phyloP scores from a whole-genome alignment of 2,329 filamentous ascomycete genomes.

The Calonectria pseudoreteaudii region DNA sequence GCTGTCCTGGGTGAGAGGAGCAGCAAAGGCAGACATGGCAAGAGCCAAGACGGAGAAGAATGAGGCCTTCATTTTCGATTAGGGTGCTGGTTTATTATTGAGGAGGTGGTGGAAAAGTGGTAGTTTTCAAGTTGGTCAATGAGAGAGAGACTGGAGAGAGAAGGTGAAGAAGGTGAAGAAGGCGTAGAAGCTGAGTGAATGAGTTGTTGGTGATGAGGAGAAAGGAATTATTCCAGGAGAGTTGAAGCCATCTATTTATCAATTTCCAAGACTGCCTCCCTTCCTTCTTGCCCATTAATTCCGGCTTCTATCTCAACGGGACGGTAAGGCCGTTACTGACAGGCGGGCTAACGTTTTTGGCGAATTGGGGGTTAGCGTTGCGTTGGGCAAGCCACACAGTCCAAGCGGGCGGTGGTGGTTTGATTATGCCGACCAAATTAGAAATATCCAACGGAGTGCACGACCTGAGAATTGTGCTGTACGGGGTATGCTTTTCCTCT shows the following conservation, averaged over 20 bases:
- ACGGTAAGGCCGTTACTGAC: background rate
- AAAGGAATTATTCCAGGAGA: too few relatives aligned
- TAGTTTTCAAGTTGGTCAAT: background rate
- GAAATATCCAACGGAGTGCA: background rate
- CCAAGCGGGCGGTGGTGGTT: background rate
- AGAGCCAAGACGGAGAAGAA: constrained; percentile 34
- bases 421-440: background rate
- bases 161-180: background rate
- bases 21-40: constrained; percentile 31
- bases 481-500: background rate
- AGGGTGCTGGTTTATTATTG: background rate
- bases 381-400: background rate
- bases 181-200: background rate
- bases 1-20: constrained; percentile 20
- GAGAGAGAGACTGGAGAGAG: background rate
- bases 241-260: background rate
- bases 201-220: background rate
- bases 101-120: background rate
- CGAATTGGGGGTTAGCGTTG: background rate
- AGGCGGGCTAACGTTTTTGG: constrained; percentile 2
- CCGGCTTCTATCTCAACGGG: background rate
- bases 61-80: constrained; percentile 34
- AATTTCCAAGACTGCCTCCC: background rate
- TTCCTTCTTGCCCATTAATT: background rate
- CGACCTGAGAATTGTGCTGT: background rate